A percentile compares a stretch with the other conserved stretches of the same genome.
These are phyloP conservation scores for Cyclotella cryptica DNA, from an alignment of 108 stramenopile species.

Conservation along the genomic window DNA sequence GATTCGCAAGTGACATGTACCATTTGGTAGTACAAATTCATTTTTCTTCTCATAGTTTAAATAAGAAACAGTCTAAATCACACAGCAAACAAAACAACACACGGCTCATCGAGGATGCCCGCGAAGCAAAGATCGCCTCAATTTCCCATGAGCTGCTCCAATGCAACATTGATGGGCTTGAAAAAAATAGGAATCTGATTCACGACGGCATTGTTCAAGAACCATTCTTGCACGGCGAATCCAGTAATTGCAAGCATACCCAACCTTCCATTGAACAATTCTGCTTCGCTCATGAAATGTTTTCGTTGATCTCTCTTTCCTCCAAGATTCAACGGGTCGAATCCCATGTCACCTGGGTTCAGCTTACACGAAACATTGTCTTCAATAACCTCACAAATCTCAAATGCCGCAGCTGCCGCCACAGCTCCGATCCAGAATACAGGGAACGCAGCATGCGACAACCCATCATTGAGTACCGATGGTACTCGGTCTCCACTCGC, in stretches of 20 bases:
- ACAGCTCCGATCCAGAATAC: conserved; percentile 65
- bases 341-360: conserved; percentile 52
- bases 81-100: too few species aligned
- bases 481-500: conserved; percentile 61
- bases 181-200: conserved; percentile 72
- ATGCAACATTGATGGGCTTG: conserved; percentile 49
- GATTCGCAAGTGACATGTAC: too few species aligned
- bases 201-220: conserved; percentile 56
- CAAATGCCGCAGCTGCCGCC: conserved; percentile 48
- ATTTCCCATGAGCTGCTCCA: conserved; percentile 13
- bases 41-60: too few species aligned
- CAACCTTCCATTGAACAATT: conserved; percentile 80
- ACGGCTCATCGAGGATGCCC: too few species aligned
- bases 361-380: conserved; percentile 10
- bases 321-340: conserved; percentile 51
- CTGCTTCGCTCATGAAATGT: conserved; percentile 60
- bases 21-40: too few species aligned
- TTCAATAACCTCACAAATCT: conserved; percentile 29
- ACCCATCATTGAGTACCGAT: conserved; percentile 78
- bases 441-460: conserved; percentile 58
- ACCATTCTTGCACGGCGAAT: conserved; percentile 75
- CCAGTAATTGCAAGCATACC: conserved; percentile 82
- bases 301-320: conserved; percentile 23
- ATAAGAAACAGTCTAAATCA: too few species aligned
- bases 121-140: not conserved